phyloP scores from a whole-genome alignment of 2,329 filamentous ascomycete genomes.

The Sporothrix humicola region DNA sequence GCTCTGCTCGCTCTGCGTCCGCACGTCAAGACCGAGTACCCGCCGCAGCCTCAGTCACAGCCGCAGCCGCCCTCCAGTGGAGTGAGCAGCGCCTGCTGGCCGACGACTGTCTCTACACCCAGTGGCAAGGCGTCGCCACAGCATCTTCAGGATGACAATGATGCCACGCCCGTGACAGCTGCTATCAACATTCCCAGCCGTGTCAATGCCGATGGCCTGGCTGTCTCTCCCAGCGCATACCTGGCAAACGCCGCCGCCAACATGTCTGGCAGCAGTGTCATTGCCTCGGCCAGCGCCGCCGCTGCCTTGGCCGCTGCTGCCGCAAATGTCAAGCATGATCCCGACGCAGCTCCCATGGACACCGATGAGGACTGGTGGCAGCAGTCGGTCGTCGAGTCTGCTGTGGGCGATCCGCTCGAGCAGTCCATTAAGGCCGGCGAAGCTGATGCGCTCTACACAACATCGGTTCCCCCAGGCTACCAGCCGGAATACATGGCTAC shows the following conservation, averaged over 20 bases:
- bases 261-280: constrained; percentile 32
- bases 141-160: constrained; percentile 10
- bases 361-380: constrained; percentile 37
- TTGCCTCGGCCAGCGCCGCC: constrained; percentile 32
- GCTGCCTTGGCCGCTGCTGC: neutral
- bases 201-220: neutral
- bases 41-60: constrained; percentile 5
- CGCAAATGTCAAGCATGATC: neutral
- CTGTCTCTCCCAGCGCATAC: constrained; percentile 31
- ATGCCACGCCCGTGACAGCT: constrained; percentile 8
- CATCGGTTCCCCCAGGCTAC: constrained; percentile 5
- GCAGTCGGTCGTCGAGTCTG: constrained; percentile 33
- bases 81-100: constrained; percentile 28
- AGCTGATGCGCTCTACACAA: neutral
- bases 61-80: neutral
- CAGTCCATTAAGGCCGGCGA: neutral
- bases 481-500: constrained; percentile 15
- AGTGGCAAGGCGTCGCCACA: neutral
- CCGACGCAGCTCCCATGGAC: constrained; percentile 29
- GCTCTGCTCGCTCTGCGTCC: constrained; percentile 26
- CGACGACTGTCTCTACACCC: constrained; percentile 12
- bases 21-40: constrained; percentile 19
- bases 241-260: constrained; percentile 34
- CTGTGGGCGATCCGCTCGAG: constrained; percentile 28
- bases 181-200: constrained; percentile 28